Conservation (phyloP, 2,329 filamentous ascomycete genomes). For the Botrytis cinerea region DNA sequence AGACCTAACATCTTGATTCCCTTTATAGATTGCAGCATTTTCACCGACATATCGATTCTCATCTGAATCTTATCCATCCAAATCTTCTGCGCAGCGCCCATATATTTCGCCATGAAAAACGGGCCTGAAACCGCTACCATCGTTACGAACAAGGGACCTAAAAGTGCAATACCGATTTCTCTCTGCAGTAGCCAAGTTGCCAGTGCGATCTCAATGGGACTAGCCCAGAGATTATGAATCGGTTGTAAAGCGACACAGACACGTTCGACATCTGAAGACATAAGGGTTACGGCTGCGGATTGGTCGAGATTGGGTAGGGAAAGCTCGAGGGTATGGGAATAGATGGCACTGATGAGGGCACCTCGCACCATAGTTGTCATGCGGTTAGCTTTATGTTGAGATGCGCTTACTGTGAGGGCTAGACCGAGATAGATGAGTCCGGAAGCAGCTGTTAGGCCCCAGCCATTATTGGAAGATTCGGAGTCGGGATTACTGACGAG, state of each 20-base stretch:
- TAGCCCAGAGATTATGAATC: conserved; percentile 46
- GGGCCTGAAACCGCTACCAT: not conserved
- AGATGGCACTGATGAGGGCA: not conserved
- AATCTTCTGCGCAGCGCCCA: not conserved
- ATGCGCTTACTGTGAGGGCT: conserved; percentile 31
- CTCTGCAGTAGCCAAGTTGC: conserved; percentile 44
- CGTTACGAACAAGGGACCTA: not conserved
- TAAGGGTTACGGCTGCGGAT: conserved; percentile 47
- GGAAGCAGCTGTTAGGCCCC: conserved; percentile 32
- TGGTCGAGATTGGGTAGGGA: not conserved
- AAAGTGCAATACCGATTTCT: conserved; percentile 37
- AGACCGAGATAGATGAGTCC: conserved; percentile 32
- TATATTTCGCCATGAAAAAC: not conserved
- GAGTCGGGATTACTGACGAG: conserved; percentile 20
- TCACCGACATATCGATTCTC: not conserved
- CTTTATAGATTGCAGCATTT: not conserved
- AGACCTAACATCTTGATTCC: not conserved
- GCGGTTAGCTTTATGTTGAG: conserved; percentile 34
- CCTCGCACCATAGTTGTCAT: conserved; percentile 25
- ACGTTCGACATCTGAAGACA: conserved; percentile 46
- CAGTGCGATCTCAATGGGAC: conserved; percentile 44
- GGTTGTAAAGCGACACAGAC: conserved; percentile 26
- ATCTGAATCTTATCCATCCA: not conserved
- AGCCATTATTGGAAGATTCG: conserved; percentile 27
- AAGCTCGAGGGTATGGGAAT: not conserved